Conservation (phyloP, 2,329 filamentous ascomycete species). For the Tolypocladium album region DNA sequence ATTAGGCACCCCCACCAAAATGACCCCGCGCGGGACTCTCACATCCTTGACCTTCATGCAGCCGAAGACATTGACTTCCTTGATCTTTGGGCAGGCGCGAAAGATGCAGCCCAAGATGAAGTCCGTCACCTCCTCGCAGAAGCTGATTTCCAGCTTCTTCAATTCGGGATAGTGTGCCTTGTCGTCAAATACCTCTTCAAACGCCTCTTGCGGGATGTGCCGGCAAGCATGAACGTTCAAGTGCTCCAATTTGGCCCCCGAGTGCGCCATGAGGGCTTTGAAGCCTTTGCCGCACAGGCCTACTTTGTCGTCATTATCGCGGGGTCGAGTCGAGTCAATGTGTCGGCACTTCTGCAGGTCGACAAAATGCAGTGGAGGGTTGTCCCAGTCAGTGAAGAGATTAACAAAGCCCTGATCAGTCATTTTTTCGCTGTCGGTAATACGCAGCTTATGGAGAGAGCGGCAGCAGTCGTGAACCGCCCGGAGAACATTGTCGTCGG, state of each 20-base stretch:
- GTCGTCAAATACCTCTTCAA: constrained; percentile 60
- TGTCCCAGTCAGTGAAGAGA: constrained; percentile 69
- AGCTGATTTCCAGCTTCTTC: constrained; percentile 64
- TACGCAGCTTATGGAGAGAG: constrained; percentile 63
- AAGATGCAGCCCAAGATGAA: constrained; percentile 54
- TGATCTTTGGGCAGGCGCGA: constrained; percentile 48
- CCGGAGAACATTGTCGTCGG: constrained; percentile 59
- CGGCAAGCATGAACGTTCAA: constrained; percentile 79
- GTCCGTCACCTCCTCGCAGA: constrained; percentile 59
- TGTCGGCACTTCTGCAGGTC: constrained; percentile 73
- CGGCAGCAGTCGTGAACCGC: constrained; percentile 61
- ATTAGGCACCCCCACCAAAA: constrained; percentile 48
- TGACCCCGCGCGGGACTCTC: constrained; percentile 41
- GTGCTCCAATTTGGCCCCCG: constrained; percentile 50
- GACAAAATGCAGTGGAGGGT: constrained; percentile 56
- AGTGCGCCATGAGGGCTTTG: constrained; percentile 74
- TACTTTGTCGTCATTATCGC: constrained; percentile 52
- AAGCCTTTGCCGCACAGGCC: constrained; percentile 72
- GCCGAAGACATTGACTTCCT: constrained; percentile 51
- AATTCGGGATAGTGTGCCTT: constrained; percentile 56
- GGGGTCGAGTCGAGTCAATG: constrained; percentile 59
- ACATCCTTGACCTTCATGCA: constrained; percentile 51
- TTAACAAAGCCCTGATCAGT: constrained; percentile 63
- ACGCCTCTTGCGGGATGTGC: constrained; percentile 62
- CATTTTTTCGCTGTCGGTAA: constrained; percentile 65